A percentile compares a stretch with the other conserved stretches of the same genome.
phyloP scores from a whole-genome alignment of 2,329 filamentous ascomycete species.

The Botrytis tulipae region DNA sequence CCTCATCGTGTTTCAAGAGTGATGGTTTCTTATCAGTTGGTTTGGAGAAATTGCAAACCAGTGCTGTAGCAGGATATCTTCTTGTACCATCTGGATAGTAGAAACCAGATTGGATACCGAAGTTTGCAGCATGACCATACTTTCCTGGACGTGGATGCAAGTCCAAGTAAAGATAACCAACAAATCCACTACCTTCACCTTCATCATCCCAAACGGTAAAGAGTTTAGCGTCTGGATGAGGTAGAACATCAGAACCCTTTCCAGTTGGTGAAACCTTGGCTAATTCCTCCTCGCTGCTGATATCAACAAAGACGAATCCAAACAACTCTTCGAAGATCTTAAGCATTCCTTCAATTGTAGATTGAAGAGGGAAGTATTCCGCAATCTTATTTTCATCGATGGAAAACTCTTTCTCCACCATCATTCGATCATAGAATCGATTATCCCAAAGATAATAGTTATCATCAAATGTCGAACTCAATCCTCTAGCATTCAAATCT shows the following conservation, averaged over 20 bases:
- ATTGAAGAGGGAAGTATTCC: constrained; percentile 77
- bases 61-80: constrained; percentile 72
- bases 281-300: constrained; percentile 57
- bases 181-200: constrained; percentile 67
- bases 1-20: constrained; percentile 78
- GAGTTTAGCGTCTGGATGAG: constrained; percentile 80
- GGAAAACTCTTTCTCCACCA: constrained; percentile 77
- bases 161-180: constrained; percentile 81
- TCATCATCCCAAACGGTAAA: constrained; percentile 82
- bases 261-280: constrained; percentile 38
- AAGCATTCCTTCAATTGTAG: constrained; percentile 74
- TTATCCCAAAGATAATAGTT: constrained; percentile 83
- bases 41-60: constrained; percentile 86
- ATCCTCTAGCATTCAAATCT: constrained; percentile 59
- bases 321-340: constrained; percentile 82
- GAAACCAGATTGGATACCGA: constrained; percentile 74
- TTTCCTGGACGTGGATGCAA: constrained; percentile 78
- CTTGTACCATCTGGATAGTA: constrained; percentile 64
- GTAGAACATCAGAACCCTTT: constrained; percentile 53
- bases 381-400: constrained; percentile 78
- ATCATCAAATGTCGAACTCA: constrained; percentile 55
- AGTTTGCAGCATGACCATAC: constrained; percentile 83
- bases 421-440: constrained; percentile 74
- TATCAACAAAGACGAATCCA: constrained; percentile 73
- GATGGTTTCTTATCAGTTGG: constrained; percentile 73